A percentile compares a stretch with the other conserved stretches of the same genome.
Conservation (phyloP, 352 stramenopile genomes). For the Thalassiosira livingstoniorum region DNA sequence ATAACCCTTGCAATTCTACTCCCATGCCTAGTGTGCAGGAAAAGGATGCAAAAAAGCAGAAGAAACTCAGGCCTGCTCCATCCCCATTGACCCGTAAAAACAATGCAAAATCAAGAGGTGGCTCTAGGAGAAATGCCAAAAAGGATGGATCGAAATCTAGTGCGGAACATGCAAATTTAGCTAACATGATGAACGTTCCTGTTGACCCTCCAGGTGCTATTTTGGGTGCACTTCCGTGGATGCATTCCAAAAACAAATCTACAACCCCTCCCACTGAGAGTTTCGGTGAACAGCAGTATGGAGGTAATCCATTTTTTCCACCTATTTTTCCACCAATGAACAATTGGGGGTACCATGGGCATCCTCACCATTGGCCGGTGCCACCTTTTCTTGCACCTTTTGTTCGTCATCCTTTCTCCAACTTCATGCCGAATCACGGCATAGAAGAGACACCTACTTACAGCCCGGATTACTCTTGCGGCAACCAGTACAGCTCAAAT, state of each 20-base stretch:
- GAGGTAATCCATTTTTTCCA: slow-evolving; percentile 11
- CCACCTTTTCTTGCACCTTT: slow-evolving; percentile 51
- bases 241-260: slow-evolving; percentile 9
- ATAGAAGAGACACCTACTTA: too few species aligned
- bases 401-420: slow-evolving; percentile 40
- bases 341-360: slow-evolving; percentile 38
- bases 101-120: neutral
- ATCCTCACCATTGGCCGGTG: slow-evolving; percentile 36
- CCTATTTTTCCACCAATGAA: slow-evolving; percentile 25
- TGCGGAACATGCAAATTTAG: too few species aligned
- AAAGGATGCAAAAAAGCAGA: slow-evolving; percentile 2
- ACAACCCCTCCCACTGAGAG: neutral
- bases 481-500: neutral
- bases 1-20: neutral
- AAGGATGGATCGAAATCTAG: neutral
- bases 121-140: neutral
- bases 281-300: slow-evolving; percentile 2
- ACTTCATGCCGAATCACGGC: slow-evolving; percentile 14
- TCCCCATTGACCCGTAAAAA: neutral
- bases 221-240: slow-evolving; percentile 39
- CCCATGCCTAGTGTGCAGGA: neutral
- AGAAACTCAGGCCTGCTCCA: slow-evolving; percentile 11
- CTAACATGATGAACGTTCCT: slow-evolving; percentile 18
- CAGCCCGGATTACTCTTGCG: neutral
- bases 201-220: slow-evolving; percentile 52